Evolutionary conservation across 257 asterid species (phyloP).

Genomic region (Petunia secreta): DNA sequence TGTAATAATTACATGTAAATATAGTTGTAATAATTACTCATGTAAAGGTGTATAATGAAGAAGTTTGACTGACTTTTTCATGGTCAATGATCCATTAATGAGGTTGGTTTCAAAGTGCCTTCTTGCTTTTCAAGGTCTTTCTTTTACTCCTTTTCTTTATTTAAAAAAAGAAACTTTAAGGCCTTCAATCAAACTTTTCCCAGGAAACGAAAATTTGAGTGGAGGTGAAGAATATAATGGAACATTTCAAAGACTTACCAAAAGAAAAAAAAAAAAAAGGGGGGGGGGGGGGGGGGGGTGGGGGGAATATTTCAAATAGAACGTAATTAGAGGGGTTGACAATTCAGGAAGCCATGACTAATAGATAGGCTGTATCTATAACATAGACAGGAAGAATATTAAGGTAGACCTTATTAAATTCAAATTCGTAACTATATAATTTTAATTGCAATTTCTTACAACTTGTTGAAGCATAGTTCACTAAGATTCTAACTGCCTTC

Average conservation of each 20-base stretch:
- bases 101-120: background rate
- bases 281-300: no score
- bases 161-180: background rate
- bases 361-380: background rate
- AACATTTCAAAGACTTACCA: no score
- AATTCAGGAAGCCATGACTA: background rate
- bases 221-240: background rate
- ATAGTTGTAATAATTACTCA: background rate
- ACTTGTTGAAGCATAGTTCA: background rate
- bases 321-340: background rate
- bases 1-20: no score
- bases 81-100: conserved; percentile 15
- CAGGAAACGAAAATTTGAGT: background rate
- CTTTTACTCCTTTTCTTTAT: background rate
- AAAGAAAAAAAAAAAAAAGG: no score
- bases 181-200: conserved; percentile 13
- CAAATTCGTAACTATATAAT: no score
- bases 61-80: background rate
- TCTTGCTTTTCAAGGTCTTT: conserved; percentile 17
- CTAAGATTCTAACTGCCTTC: background rate
- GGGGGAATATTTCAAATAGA: background rate
- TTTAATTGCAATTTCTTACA: background rate
- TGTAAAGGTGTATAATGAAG: background rate
- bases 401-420: no score
- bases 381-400: background rate